These are phyloP conservation scores for Sclerotinia nivalis DNA, from an alignment of 2,329 filamentous ascomycete genomes.

Conservation along the genomic window DNA sequence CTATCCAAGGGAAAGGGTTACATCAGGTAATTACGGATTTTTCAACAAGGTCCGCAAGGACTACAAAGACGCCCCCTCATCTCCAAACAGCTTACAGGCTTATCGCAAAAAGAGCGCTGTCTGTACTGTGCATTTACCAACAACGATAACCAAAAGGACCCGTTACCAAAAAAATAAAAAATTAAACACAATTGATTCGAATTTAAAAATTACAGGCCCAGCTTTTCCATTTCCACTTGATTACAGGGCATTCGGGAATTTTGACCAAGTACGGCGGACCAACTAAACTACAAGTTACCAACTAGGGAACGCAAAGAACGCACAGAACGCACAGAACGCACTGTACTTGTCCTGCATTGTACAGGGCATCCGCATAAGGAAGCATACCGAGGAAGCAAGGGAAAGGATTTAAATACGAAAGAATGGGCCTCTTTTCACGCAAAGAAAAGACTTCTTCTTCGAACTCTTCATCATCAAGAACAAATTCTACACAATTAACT, in stretches of 20 bases:
- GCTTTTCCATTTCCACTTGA: neutral
- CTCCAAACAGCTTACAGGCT: slow-evolving; percentile 11
- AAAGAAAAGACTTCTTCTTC: slow-evolving; percentile 37
- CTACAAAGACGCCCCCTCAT: slow-evolving; percentile 12
- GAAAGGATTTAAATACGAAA: slow-evolving; percentile 12
- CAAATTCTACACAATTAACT: slow-evolving; percentile 34
- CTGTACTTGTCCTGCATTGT: slow-evolving; percentile 1
- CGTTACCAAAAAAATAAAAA: neutral
- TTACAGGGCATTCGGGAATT: slow-evolving; percentile 18
- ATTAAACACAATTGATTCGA: neutral
- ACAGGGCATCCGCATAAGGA: slow-evolving; percentile 20
- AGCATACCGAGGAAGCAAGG: slow-evolving; percentile 14
- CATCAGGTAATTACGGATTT: neutral
- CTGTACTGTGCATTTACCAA: slow-evolving; percentile 15
- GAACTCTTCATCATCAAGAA: slow-evolving; percentile 31
- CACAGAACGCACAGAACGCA: too few relatives aligned
- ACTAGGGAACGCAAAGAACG: slow-evolving; percentile 17
- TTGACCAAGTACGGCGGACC: slow-evolving; percentile 1
- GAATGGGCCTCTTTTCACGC: slow-evolving; percentile 40
- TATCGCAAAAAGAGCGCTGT: slow-evolving; percentile 18
- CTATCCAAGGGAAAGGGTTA: slow-evolving; percentile 14
- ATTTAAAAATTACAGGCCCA: neutral
- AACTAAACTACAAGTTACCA: neutral
- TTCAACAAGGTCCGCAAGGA: slow-evolving; percentile 17
- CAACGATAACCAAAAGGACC: slow-evolving; percentile 15